Evolutionary conservation across 306 rosid species (phyloP).

Genomic region (Carpinus viminea): DNA sequence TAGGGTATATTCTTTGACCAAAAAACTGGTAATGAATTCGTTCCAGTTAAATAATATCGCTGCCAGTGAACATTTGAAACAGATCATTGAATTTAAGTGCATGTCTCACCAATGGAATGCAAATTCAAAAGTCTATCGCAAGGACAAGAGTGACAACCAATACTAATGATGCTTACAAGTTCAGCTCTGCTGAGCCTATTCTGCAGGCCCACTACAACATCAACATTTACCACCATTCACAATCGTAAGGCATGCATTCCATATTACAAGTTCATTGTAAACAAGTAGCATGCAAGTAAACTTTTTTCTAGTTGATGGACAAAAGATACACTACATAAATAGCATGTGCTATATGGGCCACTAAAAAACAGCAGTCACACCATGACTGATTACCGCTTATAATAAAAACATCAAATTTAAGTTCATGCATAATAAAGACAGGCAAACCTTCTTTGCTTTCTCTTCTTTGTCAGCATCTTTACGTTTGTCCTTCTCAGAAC

Average conservation of each 20-base stretch:
- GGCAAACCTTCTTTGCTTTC: slow-evolving; percentile 82
- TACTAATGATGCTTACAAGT: not conserved
- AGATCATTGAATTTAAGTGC: not conserved
- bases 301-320: not conserved
- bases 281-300: not conserved
- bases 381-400: not conserved
- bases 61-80: not conserved
- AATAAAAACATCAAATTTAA: not conserved
- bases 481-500: slow-evolving; percentile 91
- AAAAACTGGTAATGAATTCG: not conserved
- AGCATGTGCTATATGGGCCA: not conserved
- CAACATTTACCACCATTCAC: not conserved
- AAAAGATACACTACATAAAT: not conserved
- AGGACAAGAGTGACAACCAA: not conserved
- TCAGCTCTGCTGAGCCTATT: not conserved
- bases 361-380: not conserved
- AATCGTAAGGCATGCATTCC: not conserved
- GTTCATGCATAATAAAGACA: not conserved
- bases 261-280: not conserved
- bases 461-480: slow-evolving; percentile 91
- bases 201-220: not conserved
- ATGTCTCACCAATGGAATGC: not conserved
- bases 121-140: not conserved
- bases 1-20: not conserved
- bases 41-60: not conserved